Base-by-base conservation (phyloP, 441 rosid genomes). In the Jatropha multifida region DNA sequence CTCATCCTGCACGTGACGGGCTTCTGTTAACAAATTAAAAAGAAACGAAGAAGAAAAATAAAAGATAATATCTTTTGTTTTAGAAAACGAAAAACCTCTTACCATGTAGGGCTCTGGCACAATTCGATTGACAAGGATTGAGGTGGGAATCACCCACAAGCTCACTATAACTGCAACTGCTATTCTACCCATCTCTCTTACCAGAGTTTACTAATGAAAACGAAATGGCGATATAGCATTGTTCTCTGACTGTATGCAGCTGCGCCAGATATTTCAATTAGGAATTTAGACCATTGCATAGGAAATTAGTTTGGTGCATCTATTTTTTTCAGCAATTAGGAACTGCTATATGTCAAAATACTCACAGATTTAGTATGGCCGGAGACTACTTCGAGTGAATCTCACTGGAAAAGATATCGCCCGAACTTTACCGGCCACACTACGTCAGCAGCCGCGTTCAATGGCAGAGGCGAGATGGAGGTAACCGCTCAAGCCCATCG, bases 61-160 rank as follows among this genome's bases (percentile, higher is more conserved):
- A 66, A 18, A 8, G 37, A 41, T 63, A 23, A 48, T 14, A 2
- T 0, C 40, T 54, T 14, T 18, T 49, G 38, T 23, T 63, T 20
- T 13, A 41, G 41, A 1, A 38, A 52, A 14, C 5, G 5, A n/a
- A 41, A 38, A 48, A 10, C 9, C 26, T 37, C 65, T 80, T 72
- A 92, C 99, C 99, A 95, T 93, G 85, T 90, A 95, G 32, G 98
- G 93, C 20, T 89, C 88, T 8, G 92, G 90, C 77, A 93, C 97
- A 78, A 89, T 81, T 67, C 78, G 82, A 72, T 90, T 88, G 72
- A 95, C 89, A 40, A 95, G 79, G 11, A 92, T 76, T 82, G 97
- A 88, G 15, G 82, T 60, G 13, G 97, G 93, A 82, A 93, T 81
- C 60, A 85, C 89, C 96, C 96, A 93, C 18, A 84, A 71, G 86